Evolutionary conservation across 768 basidiomycete species (phyloP).

Genomic region (Pholiota conissans): DNA sequence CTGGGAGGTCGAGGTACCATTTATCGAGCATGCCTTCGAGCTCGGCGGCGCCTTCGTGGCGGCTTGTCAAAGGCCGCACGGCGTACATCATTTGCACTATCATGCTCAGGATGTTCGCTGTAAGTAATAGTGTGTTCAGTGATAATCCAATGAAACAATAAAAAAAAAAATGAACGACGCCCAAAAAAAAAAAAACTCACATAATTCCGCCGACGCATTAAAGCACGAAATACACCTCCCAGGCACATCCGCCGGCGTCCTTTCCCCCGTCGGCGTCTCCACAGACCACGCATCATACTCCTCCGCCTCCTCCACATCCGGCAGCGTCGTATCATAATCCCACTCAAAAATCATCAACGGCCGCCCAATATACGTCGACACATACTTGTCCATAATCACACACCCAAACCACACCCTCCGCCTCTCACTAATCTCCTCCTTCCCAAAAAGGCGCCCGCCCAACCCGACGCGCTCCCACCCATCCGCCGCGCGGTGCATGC

Average conservation of each 20-base stretch:
- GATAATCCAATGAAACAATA: constrained; percentile 8
- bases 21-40: constrained; percentile 67
- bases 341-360: constrained; percentile 73
- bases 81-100: constrained; percentile 75
- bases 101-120: constrained; percentile 68
- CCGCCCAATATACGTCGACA: constrained; percentile 76
- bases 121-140: constrained; percentile 6
- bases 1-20: constrained; percentile 73
- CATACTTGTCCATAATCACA: constrained; percentile 77
- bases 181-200: constrained; percentile 45
- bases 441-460: constrained; percentile 53
- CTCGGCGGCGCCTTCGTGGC: constrained; percentile 55
- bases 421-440: constrained; percentile 66
- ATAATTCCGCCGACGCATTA: constrained; percentile 70
- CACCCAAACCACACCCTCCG: constrained; percentile 79
- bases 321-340: constrained; percentile 75
- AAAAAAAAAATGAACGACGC: not conserved
- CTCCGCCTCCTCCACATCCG: constrained; percentile 63
- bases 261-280: constrained; percentile 28
- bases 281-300: constrained; percentile 56
- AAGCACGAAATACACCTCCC: constrained; percentile 71
- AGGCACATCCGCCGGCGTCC: constrained; percentile 33
- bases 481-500: constrained; percentile 80
- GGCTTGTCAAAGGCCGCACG: constrained; percentile 52
- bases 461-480: constrained; percentile 67